phyloP scores from a whole-genome alignment of 441 rosid genomes.

The Pelargonium citronellum region DNA sequence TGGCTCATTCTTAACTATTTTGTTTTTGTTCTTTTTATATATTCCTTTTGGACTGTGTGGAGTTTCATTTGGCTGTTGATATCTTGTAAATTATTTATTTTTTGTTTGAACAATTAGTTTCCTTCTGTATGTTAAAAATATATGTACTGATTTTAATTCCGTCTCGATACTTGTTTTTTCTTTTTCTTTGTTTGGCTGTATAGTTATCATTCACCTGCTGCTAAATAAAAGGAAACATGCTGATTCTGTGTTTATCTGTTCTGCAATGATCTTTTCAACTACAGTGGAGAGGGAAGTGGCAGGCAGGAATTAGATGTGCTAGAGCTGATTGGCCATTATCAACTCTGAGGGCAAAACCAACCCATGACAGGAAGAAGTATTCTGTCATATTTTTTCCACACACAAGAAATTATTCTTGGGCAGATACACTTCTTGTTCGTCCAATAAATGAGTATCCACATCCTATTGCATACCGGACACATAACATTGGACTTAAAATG shows the following conservation, averaged over 20 bases:
- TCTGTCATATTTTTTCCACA: conserved; percentile 87
- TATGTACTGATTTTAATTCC: too few species aligned
- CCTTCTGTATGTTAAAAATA: too few species aligned
- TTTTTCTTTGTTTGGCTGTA: neutral
- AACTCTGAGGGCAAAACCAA: conserved; percentile 88
- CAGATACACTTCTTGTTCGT: conserved; percentile 79
- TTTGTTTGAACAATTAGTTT: too few species aligned
- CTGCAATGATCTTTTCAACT: conserved; percentile 28
- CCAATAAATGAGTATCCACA: conserved; percentile 74
- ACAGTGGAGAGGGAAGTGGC: conserved; percentile 99
- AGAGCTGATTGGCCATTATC: conserved; percentile 90
- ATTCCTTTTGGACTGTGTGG: too few species aligned
- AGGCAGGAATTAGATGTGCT: conserved; percentile 89
- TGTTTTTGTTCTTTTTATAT: too few species aligned
- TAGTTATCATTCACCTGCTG: conserved; percentile 6
- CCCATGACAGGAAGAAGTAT: conserved; percentile 86
- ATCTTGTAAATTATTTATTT: too few species aligned
- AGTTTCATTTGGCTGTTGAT: too few species aligned
- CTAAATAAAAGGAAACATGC: conserved; percentile 6
- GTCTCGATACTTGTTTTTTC: too few species aligned
- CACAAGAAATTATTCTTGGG: conserved; percentile 98
- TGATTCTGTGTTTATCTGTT: conserved; percentile 21
- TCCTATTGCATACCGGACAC: conserved; percentile 77
- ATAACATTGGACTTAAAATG: conserved; percentile 68
- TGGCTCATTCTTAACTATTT: neutral